These are phyloP conservation scores for Bipolaris zeicola DNA, from an alignment of 2,329 filamentous ascomycete species.

Conservation along the genomic window DNA sequence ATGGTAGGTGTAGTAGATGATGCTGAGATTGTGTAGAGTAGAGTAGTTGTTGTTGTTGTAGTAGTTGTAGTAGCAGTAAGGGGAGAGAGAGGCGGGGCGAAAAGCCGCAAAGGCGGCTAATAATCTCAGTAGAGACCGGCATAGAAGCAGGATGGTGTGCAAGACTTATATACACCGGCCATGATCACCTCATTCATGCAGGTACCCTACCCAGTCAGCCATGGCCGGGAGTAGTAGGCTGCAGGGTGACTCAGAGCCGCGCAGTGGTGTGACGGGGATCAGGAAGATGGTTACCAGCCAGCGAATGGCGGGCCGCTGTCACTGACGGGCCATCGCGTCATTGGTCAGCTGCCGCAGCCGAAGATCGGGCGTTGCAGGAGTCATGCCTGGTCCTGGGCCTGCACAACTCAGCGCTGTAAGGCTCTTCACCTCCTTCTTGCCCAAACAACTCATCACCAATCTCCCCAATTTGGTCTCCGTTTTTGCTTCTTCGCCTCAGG, in stretches of 20 bases:
- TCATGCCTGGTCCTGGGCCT: constrained; percentile 26
- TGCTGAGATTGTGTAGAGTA: not conserved
- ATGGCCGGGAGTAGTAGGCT: constrained; percentile 23
- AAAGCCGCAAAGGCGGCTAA: constrained; percentile 40
- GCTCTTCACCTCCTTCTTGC: constrained; percentile 22
- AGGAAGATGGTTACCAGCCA: constrained; percentile 26
- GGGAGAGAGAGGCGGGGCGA: constrained; percentile 25
- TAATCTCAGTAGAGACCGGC: constrained; percentile 24
- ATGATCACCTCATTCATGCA: constrained; percentile 24
- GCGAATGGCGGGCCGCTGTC: constrained; percentile 23
- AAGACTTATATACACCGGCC: constrained; percentile 35
- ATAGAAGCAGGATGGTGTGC: constrained; percentile 18
- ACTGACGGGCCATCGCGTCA: constrained; percentile 32
- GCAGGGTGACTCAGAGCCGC: constrained; percentile 45
- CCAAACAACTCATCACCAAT: constrained; percentile 8
- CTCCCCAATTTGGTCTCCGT: constrained; percentile 5
- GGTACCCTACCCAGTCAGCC: constrained; percentile 34
- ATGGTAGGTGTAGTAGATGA: not conserved
- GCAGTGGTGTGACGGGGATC: constrained; percentile 21
- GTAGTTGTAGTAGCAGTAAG: not conserved
- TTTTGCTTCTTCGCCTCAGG: constrained; percentile 17
- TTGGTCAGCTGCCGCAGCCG: constrained; percentile 40
- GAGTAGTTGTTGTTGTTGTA: not conserved
- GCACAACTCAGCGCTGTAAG: constrained; percentile 25
- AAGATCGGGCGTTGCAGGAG: constrained; percentile 32